Evolutionary conservation across 1,284 basidiomycete genomes (phyloP), one percentile per base, ranked within the genome.

Genomic region (Ustilago xerochloae): DNA sequence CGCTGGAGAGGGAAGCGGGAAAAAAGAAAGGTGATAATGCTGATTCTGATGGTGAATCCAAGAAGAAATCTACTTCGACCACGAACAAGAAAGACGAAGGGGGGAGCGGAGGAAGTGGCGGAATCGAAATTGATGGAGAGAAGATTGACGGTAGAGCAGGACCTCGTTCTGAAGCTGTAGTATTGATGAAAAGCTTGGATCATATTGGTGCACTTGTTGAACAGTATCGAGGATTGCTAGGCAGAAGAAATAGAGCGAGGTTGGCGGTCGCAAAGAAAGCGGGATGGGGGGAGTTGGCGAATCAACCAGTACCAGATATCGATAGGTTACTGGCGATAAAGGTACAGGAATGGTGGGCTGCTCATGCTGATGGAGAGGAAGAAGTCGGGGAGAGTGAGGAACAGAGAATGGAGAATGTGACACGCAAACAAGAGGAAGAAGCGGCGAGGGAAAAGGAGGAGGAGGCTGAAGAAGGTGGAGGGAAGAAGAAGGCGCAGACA

Each of bases 91-190:
- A 63, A 33, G 50, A 30, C 10, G 69, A 52, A 10, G 52, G 41
- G 1, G 49, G 29, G 2, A 55, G n/a, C n/a, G n/a, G n/a, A n/a
- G n/a, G 48, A 15, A 38, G 41, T 1, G 65, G 45, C 10, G 73
- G 69, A 12, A 62, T 72, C 26, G 74, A 76, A 56, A 67, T 70
- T 30, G 65, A 73, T 24, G 69, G 69, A 20, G 75, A 78, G 32
- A 73, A 71, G 51, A 72, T 79, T 38, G 78, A 80, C 41, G 75
- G 77, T 7, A 41, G 75, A 1, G 71, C 77, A 1, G 77, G 77
- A 0, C 78, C 75, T 3, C 12, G 77, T 9, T 74, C 69, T 29
- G 79, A 80, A 50, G 79, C 77, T 15, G 69, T 77, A 15, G 78
- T 79, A 18, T 38, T 79, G 46, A 73, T 77, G 63, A 72, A 77